Evolutionary conservation across 192 early-diverging fungal genomes (phyloP).

Genomic region (Dissophora globulifera): DNA sequence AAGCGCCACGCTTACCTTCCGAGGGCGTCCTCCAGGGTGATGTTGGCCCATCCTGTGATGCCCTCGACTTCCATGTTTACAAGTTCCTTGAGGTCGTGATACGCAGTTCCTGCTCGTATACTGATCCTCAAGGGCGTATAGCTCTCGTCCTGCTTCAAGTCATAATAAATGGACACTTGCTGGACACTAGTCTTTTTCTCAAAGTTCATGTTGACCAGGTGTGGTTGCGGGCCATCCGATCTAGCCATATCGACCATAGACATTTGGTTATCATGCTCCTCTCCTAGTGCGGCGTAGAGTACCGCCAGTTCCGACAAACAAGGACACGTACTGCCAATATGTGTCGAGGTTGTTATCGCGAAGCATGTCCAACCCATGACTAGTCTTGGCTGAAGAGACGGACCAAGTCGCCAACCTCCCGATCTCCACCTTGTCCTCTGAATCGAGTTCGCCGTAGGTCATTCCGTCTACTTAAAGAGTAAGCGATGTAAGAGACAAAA

Average conservation of each 20-base stretch:
- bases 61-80: slow-evolving; percentile 63
- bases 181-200: slow-evolving; percentile 66
- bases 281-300: too few species aligned
- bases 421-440: slow-evolving; percentile 65
- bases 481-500: too few species aligned
- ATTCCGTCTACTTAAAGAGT: not conserved
- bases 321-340: slow-evolving; percentile 89
- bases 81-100: slow-evolving; percentile 75
- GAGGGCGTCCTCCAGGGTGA: slow-evolving; percentile 61
- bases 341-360: slow-evolving; percentile 74
- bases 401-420: slow-evolving; percentile 70
- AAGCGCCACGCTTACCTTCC: slow-evolving; percentile 17
- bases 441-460: slow-evolving; percentile 32
- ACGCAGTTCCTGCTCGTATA: slow-evolving; percentile 73
- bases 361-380: slow-evolving; percentile 71
- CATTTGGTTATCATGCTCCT: too few species aligned
- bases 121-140: slow-evolving; percentile 79
- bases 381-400: slow-evolving; percentile 72
- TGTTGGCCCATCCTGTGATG: slow-evolving; percentile 75
- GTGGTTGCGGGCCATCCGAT: slow-evolving; percentile 78
- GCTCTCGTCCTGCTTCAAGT: slow-evolving; percentile 83
- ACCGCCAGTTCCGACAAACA: too few species aligned
- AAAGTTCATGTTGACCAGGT: slow-evolving; percentile 81
- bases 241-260: too few species aligned
- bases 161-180: slow-evolving; percentile 73